Evolutionary conservation across 805 yeast genomes (phyloP).

Genomic region (Cyberlindnera subsufficiens): DNA sequence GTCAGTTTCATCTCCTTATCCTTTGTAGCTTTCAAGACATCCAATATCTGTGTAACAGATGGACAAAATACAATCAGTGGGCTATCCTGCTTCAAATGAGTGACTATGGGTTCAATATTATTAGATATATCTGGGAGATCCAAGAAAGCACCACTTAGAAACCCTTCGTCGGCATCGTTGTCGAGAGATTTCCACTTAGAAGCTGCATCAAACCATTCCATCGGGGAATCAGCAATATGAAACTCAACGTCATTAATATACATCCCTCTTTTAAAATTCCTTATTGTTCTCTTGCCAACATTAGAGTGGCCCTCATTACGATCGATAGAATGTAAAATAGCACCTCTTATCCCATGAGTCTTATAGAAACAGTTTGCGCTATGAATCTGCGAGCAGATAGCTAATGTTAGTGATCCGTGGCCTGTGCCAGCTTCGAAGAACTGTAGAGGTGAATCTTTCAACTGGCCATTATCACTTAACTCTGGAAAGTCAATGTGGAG

Average conservation of each 20-base stretch:
- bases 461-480: conserved; percentile 7
- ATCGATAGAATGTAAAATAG: conserved; percentile 42
- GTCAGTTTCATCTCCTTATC: conserved; percentile 28
- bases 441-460: conserved; percentile 28
- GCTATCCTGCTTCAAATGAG: conserved; percentile 33
- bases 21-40: conserved; percentile 29
- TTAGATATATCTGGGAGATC: conserved; percentile 40
- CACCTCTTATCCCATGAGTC: conserved; percentile 30
- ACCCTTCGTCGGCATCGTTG: conserved; percentile 19
- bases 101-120: conserved; percentile 29
- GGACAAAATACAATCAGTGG: conserved; percentile 42
- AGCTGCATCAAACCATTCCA: conserved; percentile 30
- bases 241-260: conserved; percentile 41
- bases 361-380: conserved; percentile 35
- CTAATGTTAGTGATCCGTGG: conserved; percentile 44
- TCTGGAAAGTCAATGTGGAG: conserved; percentile 37
- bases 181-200: conserved; percentile 22
- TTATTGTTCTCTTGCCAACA: conserved; percentile 35
- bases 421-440: conserved; percentile 51
- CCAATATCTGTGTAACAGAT: conserved; percentile 41
- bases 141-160: conserved; percentile 37
- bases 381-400: conserved; percentile 37
- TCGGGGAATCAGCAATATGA: conserved; percentile 35
- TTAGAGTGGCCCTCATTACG: conserved; percentile 32
- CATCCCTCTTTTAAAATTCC: conserved; percentile 36